These are phyloP conservation scores for Aspergillus phoenicis DNA, from an alignment of 2,329 filamentous ascomycete species.

Conservation along the genomic window DNA sequence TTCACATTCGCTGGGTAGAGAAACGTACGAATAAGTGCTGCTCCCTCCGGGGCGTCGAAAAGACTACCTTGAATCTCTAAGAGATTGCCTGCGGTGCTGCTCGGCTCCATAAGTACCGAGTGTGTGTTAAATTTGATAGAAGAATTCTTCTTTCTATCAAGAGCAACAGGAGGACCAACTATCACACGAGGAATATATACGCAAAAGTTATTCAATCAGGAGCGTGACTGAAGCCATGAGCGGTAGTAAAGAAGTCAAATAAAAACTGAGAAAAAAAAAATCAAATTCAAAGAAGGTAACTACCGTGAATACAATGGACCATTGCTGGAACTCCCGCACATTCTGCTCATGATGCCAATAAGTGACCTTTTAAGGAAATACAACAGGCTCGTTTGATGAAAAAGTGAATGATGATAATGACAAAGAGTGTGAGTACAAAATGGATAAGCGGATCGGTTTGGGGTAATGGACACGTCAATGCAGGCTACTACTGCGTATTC, in stretches of 20 bases:
- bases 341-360: neutral
- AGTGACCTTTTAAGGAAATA: neutral
- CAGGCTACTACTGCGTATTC: conserved; percentile 10
- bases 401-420: neutral
- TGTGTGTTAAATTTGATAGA: neutral
- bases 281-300: neutral
- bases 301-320: neutral
- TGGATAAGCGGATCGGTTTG: neutral
- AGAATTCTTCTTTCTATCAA: neutral
- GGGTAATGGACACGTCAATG: neutral
- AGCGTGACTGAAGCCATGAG: neutral
- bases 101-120: conserved; percentile 1
- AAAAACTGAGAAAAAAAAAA: neutral
- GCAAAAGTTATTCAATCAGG: neutral
- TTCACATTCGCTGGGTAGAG: neutral
- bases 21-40: conserved; percentile 54
- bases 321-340: neutral
- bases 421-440: neutral
- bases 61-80: conserved; percentile 50
- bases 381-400: neutral
- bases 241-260: neutral
- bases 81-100: conserved; percentile 19
- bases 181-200: neutral
- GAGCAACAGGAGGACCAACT: neutral
- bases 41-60: conserved; percentile 54